Base-by-base conservation (phyloP, 2,329 filamentous ascomycete species). In the Berkeleyomyces rouxiae region DNA sequence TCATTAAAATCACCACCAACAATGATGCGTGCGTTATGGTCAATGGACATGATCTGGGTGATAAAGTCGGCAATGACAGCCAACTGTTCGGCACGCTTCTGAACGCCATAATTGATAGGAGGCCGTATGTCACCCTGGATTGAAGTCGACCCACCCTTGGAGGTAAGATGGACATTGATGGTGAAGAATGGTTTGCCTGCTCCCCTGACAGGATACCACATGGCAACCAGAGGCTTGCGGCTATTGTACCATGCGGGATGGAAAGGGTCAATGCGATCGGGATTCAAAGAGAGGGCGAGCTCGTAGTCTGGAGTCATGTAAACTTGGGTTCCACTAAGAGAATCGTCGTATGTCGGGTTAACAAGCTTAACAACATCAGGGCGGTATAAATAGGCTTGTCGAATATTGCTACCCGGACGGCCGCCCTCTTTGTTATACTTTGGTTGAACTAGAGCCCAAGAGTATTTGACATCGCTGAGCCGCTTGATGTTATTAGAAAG, bases 1-100 rank as follows among this genome's bases (percentile, higher is more conserved):
- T 89, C 86, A 75, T 89, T 88, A 70, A 85, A 88, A 72, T 89
- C 86, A 36, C 86, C 86, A 0, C 81, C 79, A 2, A 77, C 73
- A 64, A 88, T 77, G 66, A 89, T 70, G 33, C 74, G 75, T 0
- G 85, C 84, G 13, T 77, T 72, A 9, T 74, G 70, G 71, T 87
- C 80, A 47, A 77, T 68, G 6, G 74, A 70, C 23, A 87, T 77
- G 67, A 89, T 82, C 63, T 79, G 63, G 1, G 75, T 71, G 61
- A 85, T 76, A 67, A 86, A 87, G 11, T 73, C 67, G 3, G 78
- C 84, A 3, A 84, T 82, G 40, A 83, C 71, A 47, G 79, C 74
- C 2, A 80, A 79, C 70, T 88, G 85, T 37, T 72, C 69, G 1
- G 73, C 72, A 31, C 86, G 76, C 67, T 79, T 76, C 11, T 78